A percentile compares a stretch with the other conserved stretches of the same genome.
Evolutionary conservation across 371 early-diverging fungal genomes (phyloP).

Genomic region (Mortierella sp.): DNA sequence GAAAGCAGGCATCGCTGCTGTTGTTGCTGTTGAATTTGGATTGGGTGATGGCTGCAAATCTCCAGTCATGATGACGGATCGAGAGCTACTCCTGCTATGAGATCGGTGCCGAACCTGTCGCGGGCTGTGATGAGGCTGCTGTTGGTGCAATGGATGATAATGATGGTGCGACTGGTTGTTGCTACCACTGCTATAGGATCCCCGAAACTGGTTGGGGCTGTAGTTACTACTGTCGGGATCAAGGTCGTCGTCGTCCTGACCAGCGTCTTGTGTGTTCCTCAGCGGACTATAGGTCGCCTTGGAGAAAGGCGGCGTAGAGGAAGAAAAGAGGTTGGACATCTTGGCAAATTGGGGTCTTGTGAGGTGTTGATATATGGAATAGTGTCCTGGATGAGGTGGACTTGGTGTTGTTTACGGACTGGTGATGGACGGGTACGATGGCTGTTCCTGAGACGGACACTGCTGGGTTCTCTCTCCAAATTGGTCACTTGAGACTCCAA

Average conservation of each 20-base stretch:
- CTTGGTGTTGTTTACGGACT: background rate
- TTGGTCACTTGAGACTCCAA: too few relatives aligned
- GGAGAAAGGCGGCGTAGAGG: background rate
- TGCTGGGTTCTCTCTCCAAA: too few relatives aligned
- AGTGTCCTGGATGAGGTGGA: background rate
- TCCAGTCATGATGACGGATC: background rate
- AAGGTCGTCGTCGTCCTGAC: background rate
- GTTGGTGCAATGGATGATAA: background rate
- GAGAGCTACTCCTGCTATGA: background rate
- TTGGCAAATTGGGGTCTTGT: too few relatives aligned
- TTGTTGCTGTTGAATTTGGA: too few relatives aligned
- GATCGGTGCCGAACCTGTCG: background rate
- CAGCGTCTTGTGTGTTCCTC: background rate
- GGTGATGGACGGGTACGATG: background rate
- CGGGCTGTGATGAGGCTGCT: background rate
- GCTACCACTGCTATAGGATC: constrained; percentile 1
- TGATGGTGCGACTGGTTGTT: background rate
- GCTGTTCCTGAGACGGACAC: background rate
- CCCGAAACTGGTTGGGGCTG: background rate
- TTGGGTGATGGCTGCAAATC: too few relatives aligned
- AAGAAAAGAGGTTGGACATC: background rate
- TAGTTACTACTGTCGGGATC: background rate
- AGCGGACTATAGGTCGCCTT: too few relatives aligned
- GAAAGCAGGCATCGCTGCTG: background rate
- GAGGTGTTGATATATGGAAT: too few relatives aligned